Evolutionary conservation across 768 basidiomycete species (phyloP).

Genomic region (Trametes coccinea): DNA sequence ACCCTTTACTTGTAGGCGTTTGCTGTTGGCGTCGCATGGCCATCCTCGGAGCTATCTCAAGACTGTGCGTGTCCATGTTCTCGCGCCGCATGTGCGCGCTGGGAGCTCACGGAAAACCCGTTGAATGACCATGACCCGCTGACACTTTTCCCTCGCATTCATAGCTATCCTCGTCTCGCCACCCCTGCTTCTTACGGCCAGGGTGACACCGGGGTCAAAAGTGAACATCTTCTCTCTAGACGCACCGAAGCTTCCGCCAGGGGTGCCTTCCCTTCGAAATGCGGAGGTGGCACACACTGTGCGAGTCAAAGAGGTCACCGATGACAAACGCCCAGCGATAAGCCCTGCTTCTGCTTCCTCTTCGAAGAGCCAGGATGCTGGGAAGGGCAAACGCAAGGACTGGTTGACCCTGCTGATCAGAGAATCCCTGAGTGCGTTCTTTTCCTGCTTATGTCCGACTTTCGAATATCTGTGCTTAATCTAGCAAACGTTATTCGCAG

Average conservation of each 20-base stretch:
- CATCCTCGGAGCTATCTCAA: constrained; percentile 60
- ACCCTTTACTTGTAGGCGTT: constrained; percentile 44
- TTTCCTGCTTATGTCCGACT: constrained; percentile 9
- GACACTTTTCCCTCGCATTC: constrained; percentile 9
- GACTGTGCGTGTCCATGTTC: constrained; percentile 48
- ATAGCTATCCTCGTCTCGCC: constrained; percentile 57
- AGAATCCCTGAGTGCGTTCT: constrained; percentile 63
- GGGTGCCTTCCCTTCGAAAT: constrained; percentile 51
- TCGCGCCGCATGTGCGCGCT: constrained; percentile 13
- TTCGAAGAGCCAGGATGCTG: constrained; percentile 8
- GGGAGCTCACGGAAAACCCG: neutral
- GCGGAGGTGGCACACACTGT: constrained; percentile 54
- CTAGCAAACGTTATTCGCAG: constrained; percentile 38
- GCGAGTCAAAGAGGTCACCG: constrained; percentile 49
- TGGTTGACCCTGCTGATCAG: constrained; percentile 70
- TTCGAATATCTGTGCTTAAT: neutral
- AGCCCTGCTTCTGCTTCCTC: constrained; percentile 1
- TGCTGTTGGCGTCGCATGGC: constrained; percentile 75
- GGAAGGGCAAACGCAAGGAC: constrained; percentile 47
- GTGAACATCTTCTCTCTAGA: constrained; percentile 47
- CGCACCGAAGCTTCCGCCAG: constrained; percentile 38
- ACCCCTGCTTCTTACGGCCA: constrained; percentile 62
- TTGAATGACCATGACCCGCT: neutral
- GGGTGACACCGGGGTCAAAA: constrained; percentile 49
- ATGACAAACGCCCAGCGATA: constrained; percentile 4